These are phyloP conservation scores for Lophiotrema nucula DNA, from an alignment of 495 filamentous ascomycete species.

Conservation along the genomic window DNA sequence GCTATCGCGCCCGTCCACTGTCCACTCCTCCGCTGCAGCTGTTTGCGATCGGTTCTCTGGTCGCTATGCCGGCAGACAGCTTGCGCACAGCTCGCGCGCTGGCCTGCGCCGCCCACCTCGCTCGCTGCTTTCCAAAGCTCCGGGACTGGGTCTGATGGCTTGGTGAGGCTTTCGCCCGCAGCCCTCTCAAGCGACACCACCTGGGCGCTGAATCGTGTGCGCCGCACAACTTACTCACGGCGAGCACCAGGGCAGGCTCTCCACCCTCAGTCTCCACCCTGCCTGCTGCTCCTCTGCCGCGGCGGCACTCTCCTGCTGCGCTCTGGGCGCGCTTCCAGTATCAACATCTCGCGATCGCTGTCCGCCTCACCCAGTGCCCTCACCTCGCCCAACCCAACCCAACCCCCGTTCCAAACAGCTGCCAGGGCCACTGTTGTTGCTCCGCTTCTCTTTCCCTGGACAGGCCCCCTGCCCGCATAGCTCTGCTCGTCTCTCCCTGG, in stretches of 20 bases:
- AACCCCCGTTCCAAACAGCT: not conserved
- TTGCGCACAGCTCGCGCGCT: too few relatives aligned
- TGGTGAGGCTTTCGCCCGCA: not conserved
- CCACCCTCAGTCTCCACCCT: not conserved
- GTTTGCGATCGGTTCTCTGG: not conserved
- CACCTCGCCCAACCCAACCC: not conserved
- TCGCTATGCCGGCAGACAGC: too few relatives aligned
- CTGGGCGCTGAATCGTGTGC: not conserved
- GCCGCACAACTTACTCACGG: not conserved
- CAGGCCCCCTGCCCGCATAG: too few relatives aligned
- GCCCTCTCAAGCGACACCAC: not conserved
- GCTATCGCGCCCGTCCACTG: not conserved
- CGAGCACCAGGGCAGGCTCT: not conserved
- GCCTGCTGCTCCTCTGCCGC: too few relatives aligned
- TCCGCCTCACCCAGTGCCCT: not conserved
- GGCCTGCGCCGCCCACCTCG: too few relatives aligned
- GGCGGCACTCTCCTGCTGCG: too few relatives aligned
- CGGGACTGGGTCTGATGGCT: constrained; percentile 29
- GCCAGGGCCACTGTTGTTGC: not conserved
- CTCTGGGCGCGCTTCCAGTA: not conserved
- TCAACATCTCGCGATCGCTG: too few relatives aligned
- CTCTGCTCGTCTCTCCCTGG: constrained; percentile 3
- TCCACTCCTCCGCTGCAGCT: not conserved
- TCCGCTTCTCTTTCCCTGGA: too few relatives aligned
- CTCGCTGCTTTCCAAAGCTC: constrained; percentile 15